phyloP scores from a whole-genome alignment of 2,329 filamentous ascomycete genomes.

The Dactylellina cionopaga region DNA sequence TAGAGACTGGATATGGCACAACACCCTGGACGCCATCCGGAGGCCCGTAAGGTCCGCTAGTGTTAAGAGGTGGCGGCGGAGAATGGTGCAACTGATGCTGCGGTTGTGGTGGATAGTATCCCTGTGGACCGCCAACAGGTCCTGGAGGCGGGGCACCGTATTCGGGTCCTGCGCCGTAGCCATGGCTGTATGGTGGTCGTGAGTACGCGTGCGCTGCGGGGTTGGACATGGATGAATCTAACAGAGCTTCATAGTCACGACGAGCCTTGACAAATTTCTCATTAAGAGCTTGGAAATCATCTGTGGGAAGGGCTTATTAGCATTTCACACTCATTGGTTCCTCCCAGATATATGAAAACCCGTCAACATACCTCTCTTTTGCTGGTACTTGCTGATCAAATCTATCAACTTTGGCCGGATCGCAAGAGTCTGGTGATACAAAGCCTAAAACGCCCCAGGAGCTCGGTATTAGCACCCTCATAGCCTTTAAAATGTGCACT shows the following conservation, averaged over 20 bases:
- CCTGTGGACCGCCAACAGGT: conserved; percentile 26
- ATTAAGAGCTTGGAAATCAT: conserved; percentile 97
- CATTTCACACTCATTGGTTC: conserved; percentile 42
- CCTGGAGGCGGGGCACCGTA: conserved; percentile 54
- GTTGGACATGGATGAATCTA: conserved; percentile 96
- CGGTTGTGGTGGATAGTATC: conserved; percentile 47
- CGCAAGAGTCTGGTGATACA: conserved; percentile 91
- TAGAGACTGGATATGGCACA: conserved; percentile 66
- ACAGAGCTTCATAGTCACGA: conserved; percentile 92
- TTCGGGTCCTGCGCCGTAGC: conserved; percentile 59
- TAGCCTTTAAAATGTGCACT: background rate
- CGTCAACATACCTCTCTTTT: conserved; percentile 84
- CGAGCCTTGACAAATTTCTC: conserved; percentile 99
- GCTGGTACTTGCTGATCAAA: conserved; percentile 97
- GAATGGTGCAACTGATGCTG: conserved; percentile 41
- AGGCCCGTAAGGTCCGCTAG: conserved; percentile 54
- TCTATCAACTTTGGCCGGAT: conserved; percentile 98
- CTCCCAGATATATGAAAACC: background rate
- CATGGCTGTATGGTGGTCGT: conserved; percentile 62
- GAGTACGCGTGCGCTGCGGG: conserved; percentile 83
- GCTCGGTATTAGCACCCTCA: conserved; percentile 8
- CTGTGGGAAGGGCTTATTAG: no score
- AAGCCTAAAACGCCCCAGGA: conserved; percentile 66
- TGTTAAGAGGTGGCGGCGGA: conserved; percentile 51
- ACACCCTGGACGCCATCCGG: conserved; percentile 60